Conservation (phyloP, 169 alveolate species). For the Eimeria nieschulzi region DNA sequence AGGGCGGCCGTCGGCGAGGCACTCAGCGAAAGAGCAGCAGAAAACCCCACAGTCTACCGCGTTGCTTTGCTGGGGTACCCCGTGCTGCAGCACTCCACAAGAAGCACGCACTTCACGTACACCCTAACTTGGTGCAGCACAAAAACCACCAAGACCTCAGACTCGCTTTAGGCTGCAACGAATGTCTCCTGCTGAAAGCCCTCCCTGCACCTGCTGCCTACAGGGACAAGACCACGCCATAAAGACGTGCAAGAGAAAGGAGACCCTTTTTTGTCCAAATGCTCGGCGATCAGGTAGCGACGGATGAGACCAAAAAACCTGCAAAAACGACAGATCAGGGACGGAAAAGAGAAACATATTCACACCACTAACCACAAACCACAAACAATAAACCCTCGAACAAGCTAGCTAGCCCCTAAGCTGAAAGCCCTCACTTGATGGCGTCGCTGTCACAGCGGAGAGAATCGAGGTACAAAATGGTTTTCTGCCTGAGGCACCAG, state of each 20-base stretch:
- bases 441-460: conserved; percentile 32
- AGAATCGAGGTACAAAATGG: conserved; percentile 35
- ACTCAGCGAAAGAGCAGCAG: conserved; percentile 64
- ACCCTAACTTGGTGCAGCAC: not conserved
- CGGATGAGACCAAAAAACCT: conserved; percentile 9
- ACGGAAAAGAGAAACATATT: not conserved
- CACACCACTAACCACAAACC: not conserved
- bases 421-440: not conserved
- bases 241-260: not conserved
- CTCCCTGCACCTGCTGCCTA: not conserved
- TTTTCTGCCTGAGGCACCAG: not conserved
- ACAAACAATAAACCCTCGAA: conserved; percentile 8
- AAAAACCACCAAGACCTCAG: not conserved
- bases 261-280: conserved; percentile 12
- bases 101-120: not conserved
- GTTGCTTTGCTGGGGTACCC: conserved; percentile 57
- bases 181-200: not conserved
- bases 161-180: not conserved
- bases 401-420: not conserved
- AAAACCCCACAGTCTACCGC: conserved; percentile 61
- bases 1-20: conserved; percentile 33
- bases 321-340: not conserved
- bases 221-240: conserved; percentile 28
- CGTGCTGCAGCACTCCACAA: conserved; percentile 37
- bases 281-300: conserved; percentile 31